Evolutionary conservation across 2,329 filamentous ascomycete genomes (phyloP), one percentile per base, ranked within the genome.

Genomic region (Annulohypoxylon truncatum): DNA sequence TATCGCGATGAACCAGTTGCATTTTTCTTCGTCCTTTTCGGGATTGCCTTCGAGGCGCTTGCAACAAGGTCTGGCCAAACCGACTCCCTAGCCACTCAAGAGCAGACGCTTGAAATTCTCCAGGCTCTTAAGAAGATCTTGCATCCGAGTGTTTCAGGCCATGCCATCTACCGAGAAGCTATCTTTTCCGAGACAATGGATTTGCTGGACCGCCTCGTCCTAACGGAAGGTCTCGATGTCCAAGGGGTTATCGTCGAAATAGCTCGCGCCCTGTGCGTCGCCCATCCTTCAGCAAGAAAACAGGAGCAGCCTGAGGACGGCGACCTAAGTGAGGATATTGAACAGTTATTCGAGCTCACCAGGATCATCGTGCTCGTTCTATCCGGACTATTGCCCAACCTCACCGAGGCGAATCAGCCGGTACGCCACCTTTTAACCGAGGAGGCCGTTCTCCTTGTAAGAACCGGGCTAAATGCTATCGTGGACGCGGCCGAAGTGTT

Each of bases 171-270:
- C 75, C 91, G 96, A 73, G 94, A 97, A 61, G 93, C 94, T 6
- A 92, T 99, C 47, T 99, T 99, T 77, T 92, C 94, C 0, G 96
- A 99, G 81, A 97, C 94, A 0, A 97, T 98, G 90, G 96, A 99
- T 74, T 87, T 97, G 56, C 87, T 99, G 3, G 95, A 98, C 78
- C 89, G 96, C 5, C 87, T 99, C 35, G 94, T 96, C 3, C 85
- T 99, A 64, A 99, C 95, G 0, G 95, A 98, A 77, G 92, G 92
- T 0, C 84, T 96, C 24, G 90, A 94, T 67, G 92, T 98, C 18
- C 96, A 99, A 78, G 87, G 88, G 0, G 93, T 97, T 26, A 97
- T 99, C 75, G 94, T 99, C 7, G 92, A 97, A 73, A 97, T 98
- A 73, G 94, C 94, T 0, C 88, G 94, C 59, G 94, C 93, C 51